A percentile compares a stretch with the other conserved stretches of the same genome.
These are phyloP conservation scores for Musa acuminata DNA, from an alignment of 176 grass and related monocot genomes.

Conservation along the genomic window DNA sequence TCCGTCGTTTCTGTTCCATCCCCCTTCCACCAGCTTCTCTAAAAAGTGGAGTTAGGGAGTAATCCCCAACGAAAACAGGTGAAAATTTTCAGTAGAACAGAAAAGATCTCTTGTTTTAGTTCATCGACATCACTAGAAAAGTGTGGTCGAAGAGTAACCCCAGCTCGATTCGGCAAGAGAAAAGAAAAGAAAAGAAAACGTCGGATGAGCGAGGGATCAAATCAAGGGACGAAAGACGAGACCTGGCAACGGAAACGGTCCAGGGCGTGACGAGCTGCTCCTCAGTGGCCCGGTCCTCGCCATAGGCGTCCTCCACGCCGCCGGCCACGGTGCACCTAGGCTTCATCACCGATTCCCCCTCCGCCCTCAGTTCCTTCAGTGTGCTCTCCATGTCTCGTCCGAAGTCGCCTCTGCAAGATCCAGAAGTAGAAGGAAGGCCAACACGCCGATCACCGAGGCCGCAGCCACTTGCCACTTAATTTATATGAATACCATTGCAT, in stretches of 20 bases:
- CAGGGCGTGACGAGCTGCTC: slow-evolving; percentile 94
- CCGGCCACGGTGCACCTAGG: slow-evolving; percentile 47
- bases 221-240: not conserved
- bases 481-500: no score
- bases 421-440: not conserved
- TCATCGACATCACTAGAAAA: no score
- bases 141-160: no score
- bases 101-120: no score
- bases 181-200: no score
- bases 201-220: not conserved
- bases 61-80: no score
- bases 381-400: slow-evolving; percentile 56
- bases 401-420: not conserved
- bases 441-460: not conserved
- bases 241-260: slow-evolving; percentile 88
- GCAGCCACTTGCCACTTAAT: no score
- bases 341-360: slow-evolving; percentile 37
- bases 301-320: slow-evolving; percentile 78
- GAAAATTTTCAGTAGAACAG: no score
- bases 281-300: slow-evolving; percentile 72
- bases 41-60: no score
- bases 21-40: no score
- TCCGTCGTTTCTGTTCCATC: no score
- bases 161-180: no score
- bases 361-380: slow-evolving; percentile 49